phyloP scores from a whole-genome alignment of 768 basidiomycete genomes.

The Cantharellus anzutake region DNA sequence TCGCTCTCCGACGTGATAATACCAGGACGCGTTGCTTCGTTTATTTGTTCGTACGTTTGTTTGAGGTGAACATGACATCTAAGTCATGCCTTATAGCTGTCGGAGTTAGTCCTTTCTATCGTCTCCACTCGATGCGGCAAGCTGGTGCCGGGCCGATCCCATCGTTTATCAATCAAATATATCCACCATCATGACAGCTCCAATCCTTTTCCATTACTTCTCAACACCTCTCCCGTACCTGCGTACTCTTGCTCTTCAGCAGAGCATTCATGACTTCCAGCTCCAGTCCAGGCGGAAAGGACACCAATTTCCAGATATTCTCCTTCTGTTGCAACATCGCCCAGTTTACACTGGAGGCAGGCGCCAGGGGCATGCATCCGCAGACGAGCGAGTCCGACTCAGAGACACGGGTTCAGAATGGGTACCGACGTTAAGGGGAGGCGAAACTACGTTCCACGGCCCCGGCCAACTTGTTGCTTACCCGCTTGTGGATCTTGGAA shows the following conservation, averaged over 20 bases:
- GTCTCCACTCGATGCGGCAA: too few species aligned
- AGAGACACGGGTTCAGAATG: conserved; percentile 73
- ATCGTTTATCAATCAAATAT: not conserved
- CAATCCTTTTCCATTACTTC: conserved; percentile 66
- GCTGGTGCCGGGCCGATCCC: too few species aligned
- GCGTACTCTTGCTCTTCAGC: conserved; percentile 47
- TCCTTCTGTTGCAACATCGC: conserved; percentile 72
- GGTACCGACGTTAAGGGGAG: conserved; percentile 62
- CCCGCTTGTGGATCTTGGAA: conserved; percentile 76
- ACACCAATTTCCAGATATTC: conserved; percentile 27
- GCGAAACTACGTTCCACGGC: conserved; percentile 92
- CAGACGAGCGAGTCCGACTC: conserved; percentile 47
- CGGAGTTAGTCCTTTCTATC: too few species aligned
- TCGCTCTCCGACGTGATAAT: too few species aligned
- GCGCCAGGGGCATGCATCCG: conserved; percentile 39
- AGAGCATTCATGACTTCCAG: conserved; percentile 49
- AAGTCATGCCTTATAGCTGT: too few species aligned
- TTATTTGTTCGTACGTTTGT: too few species aligned
- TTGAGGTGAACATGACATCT: too few species aligned
- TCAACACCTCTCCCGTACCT: conserved; percentile 58
- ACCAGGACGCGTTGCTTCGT: too few species aligned
- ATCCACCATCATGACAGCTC: conserved; percentile 11
- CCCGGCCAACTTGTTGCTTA: conserved; percentile 96
- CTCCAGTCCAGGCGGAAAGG: conserved; percentile 28
- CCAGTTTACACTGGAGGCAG: conserved; percentile 95